These are phyloP conservation scores for Mucor indicus DNA, from an alignment of 371 early-diverging fungal species.

Conservation along the genomic window DNA sequence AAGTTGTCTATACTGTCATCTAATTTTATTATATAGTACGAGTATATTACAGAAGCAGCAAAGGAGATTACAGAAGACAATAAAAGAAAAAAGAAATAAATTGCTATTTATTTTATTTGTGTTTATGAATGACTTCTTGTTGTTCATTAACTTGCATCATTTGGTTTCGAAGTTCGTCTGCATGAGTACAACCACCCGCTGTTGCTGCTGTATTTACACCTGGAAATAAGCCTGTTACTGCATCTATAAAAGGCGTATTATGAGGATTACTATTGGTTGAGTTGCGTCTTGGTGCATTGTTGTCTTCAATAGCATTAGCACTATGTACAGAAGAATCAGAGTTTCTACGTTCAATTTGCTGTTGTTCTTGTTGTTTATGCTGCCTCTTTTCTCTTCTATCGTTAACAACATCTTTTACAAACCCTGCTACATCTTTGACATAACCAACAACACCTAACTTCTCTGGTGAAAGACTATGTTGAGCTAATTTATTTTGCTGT, in stretches of 20 bases:
- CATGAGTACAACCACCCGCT: constrained; percentile 23
- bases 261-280: background rate
- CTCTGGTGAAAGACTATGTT: constrained; percentile 44
- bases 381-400: constrained; percentile 20
- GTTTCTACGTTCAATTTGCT: constrained; percentile 7
- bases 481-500: constrained; percentile 14
- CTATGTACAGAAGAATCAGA: constrained; percentile 8
- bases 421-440: constrained; percentile 48
- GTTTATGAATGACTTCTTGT: background rate
- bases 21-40: constrained; percentile 3
- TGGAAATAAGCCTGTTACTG: constrained; percentile 34
- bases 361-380: no score
- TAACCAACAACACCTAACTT: constrained; percentile 46
- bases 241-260: constrained; percentile 29
- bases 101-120: background rate
- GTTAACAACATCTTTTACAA: constrained; percentile 41
- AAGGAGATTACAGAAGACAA: constrained; percentile 13
- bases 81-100: constrained; percentile 4
- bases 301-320: background rate
- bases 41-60: constrained; percentile 9
- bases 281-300: constrained; percentile 3
- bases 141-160: constrained; percentile 22
- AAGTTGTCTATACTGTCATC: background rate
- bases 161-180: constrained; percentile 28
- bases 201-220: constrained; percentile 18